Evolutionary conservation across 805 yeast species (phyloP).

Genomic region (Cyberlindnera nakhonratchasimensis): DNA sequence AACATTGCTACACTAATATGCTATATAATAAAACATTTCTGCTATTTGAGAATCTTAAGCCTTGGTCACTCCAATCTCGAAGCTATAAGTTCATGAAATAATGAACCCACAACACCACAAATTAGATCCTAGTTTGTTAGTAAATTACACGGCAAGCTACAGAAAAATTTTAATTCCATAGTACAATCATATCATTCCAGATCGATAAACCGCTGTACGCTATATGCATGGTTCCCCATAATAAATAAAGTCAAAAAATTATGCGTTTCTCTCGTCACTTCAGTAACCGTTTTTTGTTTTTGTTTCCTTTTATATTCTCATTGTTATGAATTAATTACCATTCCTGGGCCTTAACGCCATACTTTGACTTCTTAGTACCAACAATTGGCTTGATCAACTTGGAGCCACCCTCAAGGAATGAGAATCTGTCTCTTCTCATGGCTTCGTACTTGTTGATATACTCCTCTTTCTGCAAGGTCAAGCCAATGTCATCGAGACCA

Average conservation of each 20-base stretch:
- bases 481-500: slow-evolving; percentile 95
- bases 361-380: slow-evolving; percentile 66
- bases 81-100: no score
- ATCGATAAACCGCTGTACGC: slow-evolving; percentile 15
- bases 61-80: no score
- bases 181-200: slow-evolving; percentile 18
- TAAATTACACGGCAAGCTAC: no score
- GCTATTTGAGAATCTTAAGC: no score
- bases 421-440: slow-evolving; percentile 71
- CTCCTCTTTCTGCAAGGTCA: slow-evolving; percentile 87
- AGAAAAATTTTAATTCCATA: neutral
- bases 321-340: slow-evolving; percentile 43
- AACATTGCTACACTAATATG: no score
- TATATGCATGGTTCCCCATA: slow-evolving; percentile 1
- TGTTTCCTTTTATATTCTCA: neutral
- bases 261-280: slow-evolving; percentile 3
- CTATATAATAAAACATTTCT: no score
- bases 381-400: slow-evolving; percentile 58
- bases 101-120: no score
- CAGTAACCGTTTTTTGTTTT: slow-evolving; percentile 2
- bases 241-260: slow-evolving; percentile 9
- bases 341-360: slow-evolving; percentile 68
- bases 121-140: no score
- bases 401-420: slow-evolving; percentile 92
- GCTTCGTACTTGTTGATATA: slow-evolving; percentile 72